phyloP scores from a whole-genome alignment of 345 rosid genomes.

The Microcos paniculata region DNA sequence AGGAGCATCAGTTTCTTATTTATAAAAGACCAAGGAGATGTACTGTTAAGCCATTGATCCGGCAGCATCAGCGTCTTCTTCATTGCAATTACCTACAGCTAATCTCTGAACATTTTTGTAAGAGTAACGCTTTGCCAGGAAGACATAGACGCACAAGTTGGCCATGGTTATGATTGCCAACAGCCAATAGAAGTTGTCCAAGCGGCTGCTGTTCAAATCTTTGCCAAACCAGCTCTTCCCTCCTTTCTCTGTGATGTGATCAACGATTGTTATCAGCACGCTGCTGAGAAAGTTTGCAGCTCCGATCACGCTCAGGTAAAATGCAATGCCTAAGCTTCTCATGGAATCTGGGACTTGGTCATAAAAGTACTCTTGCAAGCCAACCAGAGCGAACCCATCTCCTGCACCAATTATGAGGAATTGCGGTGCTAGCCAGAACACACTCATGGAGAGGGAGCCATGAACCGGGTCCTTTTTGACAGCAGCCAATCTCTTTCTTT shows the following conservation, averaged over 20 bases:
- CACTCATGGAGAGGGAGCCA: conserved; percentile 66
- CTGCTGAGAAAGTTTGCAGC: conserved; percentile 78
- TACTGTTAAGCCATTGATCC: conserved; percentile 25
- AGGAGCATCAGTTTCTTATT: not conserved
- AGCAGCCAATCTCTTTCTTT: conserved; percentile 46
- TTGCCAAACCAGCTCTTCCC: conserved; percentile 78
- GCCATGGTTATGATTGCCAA: conserved; percentile 48
- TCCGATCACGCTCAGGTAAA: conserved; percentile 81
- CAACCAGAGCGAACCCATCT: conserved; percentile 78
- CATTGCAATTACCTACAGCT: conserved; percentile 62
- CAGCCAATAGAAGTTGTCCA: conserved; percentile 80
- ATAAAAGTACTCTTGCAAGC: conserved; percentile 89
- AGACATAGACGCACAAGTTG: conserved; percentile 53
- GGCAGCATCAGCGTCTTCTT: conserved; percentile 29
- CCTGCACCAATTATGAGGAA: conserved; percentile 67
- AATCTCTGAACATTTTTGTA: conserved; percentile 75
- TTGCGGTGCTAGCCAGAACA: conserved; percentile 88
- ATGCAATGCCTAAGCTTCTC: conserved; percentile 93
- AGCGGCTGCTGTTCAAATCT: conserved; percentile 70
- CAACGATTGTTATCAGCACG: conserved; percentile 56
- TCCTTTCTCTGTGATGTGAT: conserved; percentile 39
- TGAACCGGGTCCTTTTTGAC: conserved; percentile 31
- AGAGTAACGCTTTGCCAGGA: conserved; percentile 58
- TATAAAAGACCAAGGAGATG: not conserved
- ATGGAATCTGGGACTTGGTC: conserved; percentile 96